Conservation (phyloP, 805 yeast species). For the Teunomyces stri region DNA sequence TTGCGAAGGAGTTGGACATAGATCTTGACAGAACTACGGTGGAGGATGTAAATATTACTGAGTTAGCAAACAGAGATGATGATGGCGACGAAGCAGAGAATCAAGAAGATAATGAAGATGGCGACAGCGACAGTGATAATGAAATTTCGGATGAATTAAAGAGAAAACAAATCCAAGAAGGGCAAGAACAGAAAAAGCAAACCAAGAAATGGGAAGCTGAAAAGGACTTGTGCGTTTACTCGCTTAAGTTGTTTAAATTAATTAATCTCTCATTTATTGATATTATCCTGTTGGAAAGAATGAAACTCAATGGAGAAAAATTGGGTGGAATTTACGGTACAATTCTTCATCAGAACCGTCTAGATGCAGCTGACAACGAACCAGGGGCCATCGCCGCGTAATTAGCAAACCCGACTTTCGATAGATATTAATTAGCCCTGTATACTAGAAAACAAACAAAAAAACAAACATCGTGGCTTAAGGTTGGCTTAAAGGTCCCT, state of each 20-base stretch:
- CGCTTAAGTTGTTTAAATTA: constrained; percentile 39
- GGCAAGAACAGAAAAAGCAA: constrained; percentile 1
- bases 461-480: too few relatives aligned
- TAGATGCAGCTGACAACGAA: neutral
- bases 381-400: neutral
- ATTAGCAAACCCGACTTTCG: neutral
- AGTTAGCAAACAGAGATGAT: constrained; percentile 10
- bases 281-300: constrained; percentile 23
- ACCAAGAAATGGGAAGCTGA: constrained; percentile 35
- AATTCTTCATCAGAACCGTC: constrained; percentile 20
- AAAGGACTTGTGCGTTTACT: constrained; percentile 39
- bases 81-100: constrained; percentile 12
- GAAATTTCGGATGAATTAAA: constrained; percentile 5
- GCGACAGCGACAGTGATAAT: constrained; percentile 7
- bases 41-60: constrained; percentile 48
- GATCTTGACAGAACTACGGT: constrained; percentile 50
- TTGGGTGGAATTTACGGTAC: constrained; percentile 32
- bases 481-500: neutral
- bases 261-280: constrained; percentile 31
- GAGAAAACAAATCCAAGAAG: constrained; percentile 3
- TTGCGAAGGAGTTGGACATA: constrained; percentile 34
- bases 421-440: neutral
- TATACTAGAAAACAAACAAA: neutral
- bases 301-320: constrained; percentile 33
- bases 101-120: constrained; percentile 7